Base-by-base conservation (phyloP, 129 eudicot genomes). In the Pulicaria dysenterica region DNA sequence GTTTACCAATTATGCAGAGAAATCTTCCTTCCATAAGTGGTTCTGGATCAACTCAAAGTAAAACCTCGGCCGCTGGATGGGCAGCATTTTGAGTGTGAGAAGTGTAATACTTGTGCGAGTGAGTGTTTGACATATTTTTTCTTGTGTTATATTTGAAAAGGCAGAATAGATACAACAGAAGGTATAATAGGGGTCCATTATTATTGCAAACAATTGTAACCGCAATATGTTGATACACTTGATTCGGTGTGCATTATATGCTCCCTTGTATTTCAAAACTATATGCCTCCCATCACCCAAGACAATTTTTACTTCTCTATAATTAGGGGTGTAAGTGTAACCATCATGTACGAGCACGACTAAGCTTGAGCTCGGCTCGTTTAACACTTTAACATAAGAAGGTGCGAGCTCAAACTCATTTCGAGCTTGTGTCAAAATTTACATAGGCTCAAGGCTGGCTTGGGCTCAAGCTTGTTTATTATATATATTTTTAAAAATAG, bases 21-120 rank as follows among this genome's bases (percentile, higher is more conserved):
- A 86, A 77, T 81, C 99, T 95, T 83, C 99, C 97, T 5, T 72
- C 96, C 5, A 58, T 83, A 59, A 77, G 85, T 60, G 96, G 89
- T 81, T 77, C 97, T 19, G 89, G 85, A 64, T 64, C 98, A 73
- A 63, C 76, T 73, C 81, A 77, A 78, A 70, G 66, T 64, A 87
- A 86, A 73, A 73, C 76, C 75, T 78, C 83, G 57, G 98, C 91
- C 54, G 96, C 97, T 43, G 99, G 99, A 75, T 95, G 99, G 99
- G 97, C 99, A 31, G 99, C 99, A 46, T 95, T 95, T 75, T 95
- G 85, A 94, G 46, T 50, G 17, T 39, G 2, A 31, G 24, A 37
- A 41, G 19, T 82, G 73, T 59, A 31, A 67, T n/a, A 31, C 19
- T 8, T 53, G 72, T 55, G 8, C 3, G 44, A 53, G 77, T 68